Conservation (phyloP, 176 grass and related monocot species). For the Phyllostachys edulis region DNA sequence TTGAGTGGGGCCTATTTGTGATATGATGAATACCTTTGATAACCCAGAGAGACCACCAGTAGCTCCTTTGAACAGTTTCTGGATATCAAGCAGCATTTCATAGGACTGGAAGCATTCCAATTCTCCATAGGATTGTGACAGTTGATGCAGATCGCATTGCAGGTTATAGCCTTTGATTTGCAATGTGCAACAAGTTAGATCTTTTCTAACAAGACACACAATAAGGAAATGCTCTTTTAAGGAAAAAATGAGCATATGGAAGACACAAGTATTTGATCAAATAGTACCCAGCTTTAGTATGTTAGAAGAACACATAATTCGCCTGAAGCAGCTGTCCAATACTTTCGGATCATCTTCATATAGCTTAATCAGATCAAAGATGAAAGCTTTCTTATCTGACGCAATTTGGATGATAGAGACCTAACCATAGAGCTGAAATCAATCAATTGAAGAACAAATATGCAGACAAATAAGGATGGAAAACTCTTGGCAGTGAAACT, state of each 20-base stretch:
- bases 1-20: background rate
- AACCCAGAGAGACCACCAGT: constrained; percentile 87
- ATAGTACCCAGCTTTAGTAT: constrained; percentile 86
- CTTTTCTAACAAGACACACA: background rate
- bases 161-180: constrained; percentile 70
- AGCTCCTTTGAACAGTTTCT: constrained; percentile 86
- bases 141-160: constrained; percentile 87
- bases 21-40: constrained; percentile 56
- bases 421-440: constrained; percentile 42
- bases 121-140: constrained; percentile 80
- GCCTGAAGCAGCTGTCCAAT: constrained; percentile 76
- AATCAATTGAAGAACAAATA: background rate
- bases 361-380: constrained; percentile 97
- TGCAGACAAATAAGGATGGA: background rate
- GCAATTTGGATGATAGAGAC: constrained; percentile 97
- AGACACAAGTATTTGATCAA: constrained; percentile 14
- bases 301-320: constrained; percentile 89
- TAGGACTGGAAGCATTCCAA: constrained; percentile 88
- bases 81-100: constrained; percentile 94
- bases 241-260: constrained; percentile 5
- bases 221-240: background rate
- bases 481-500: background rate
- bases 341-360: constrained; percentile 68
- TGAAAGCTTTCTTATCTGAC: constrained; percentile 88
- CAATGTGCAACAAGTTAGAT: constrained; percentile 18